phyloP scores from a whole-genome alignment of 495 filamentous ascomycete species.

The Parmelia sp. region DNA sequence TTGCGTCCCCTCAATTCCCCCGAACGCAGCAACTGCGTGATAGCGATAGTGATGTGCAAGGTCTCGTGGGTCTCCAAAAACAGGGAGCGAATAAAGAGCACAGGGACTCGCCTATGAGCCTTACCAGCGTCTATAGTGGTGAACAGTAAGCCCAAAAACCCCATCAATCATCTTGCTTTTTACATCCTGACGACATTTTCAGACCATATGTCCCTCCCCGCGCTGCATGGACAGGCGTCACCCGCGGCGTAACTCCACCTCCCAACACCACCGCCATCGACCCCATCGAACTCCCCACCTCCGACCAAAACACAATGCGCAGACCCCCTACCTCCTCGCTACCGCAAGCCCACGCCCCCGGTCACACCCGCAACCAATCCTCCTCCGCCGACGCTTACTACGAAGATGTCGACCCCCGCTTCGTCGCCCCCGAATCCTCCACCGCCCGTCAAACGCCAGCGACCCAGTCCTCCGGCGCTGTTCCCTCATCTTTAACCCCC shows the following conservation, averaged over 20 bases:
- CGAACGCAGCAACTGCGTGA: slow-evolving; percentile 46
- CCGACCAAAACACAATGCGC: slow-evolving; percentile 29
- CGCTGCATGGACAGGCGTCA: slow-evolving; percentile 35
- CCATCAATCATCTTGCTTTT: not conserved
- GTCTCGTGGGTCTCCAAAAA: slow-evolving; percentile 64
- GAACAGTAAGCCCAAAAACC: slow-evolving; percentile 57
- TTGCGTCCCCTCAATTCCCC: slow-evolving; percentile 29
- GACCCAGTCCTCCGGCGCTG: slow-evolving; percentile 20
- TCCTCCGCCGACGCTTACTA: slow-evolving; percentile 59
- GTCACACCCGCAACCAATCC: slow-evolving; percentile 41
- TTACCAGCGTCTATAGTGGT: slow-evolving; percentile 55
- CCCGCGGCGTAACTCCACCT: slow-evolving; percentile 16
- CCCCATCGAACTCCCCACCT: slow-evolving; percentile 40
- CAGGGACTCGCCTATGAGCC: slow-evolving; percentile 26
- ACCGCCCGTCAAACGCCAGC: slow-evolving; percentile 19
- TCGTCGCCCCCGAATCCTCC: slow-evolving; percentile 44
- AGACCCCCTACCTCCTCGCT: slow-evolving; percentile 33
- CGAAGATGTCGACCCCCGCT: slow-evolving; percentile 90
- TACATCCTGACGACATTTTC: slow-evolving; percentile 29
- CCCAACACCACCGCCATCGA: slow-evolving; percentile 21
- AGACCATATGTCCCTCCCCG: slow-evolving; percentile 62
- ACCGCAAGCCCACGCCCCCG: slow-evolving; percentile 28
- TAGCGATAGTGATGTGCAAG: slow-evolving; percentile 61
- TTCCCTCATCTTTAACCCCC: slow-evolving; percentile 33
- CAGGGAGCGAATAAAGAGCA: slow-evolving; percentile 36